A percentile compares a stretch with the other conserved stretches of the same genome.
These are phyloP conservation scores for Fraxinus latifolia DNA, from an alignment of 305 asterid genomes.

Conservation along the genomic window DNA sequence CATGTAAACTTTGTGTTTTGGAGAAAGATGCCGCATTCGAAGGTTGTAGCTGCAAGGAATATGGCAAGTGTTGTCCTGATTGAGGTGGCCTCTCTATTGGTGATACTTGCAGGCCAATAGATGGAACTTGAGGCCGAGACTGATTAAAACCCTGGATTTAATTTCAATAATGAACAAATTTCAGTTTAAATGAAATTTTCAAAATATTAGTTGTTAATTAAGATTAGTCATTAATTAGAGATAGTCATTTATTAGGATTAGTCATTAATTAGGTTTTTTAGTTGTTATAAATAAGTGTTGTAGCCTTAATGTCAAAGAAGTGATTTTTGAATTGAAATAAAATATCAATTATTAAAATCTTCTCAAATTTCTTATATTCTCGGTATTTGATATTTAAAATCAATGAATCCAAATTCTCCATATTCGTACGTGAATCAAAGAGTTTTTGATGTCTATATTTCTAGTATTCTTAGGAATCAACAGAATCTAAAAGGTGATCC, in stretches of 20 bases:
- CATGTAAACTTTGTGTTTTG: constrained; percentile 46
- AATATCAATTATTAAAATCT: neutral
- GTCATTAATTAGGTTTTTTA: neutral
- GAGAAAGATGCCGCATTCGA: constrained; percentile 40
- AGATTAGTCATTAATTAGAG: neutral
- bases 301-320: neutral
- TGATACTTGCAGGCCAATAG: constrained; percentile 42
- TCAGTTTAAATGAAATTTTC: neutral
- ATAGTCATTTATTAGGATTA: neutral
- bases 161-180: constrained; percentile 3
- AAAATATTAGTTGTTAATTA: neutral
- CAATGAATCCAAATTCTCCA: neutral
- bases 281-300: neutral
- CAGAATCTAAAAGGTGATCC: neutral
- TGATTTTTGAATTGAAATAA: neutral
- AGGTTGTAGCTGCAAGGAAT: constrained; percentile 47
- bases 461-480: neutral
- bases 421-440: neutral
- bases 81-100: constrained; percentile 59
- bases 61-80: constrained; percentile 51
- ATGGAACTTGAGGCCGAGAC: constrained; percentile 37
- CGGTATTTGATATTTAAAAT: too few relatives aligned
- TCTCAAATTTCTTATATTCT: neutral
- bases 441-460: neutral
- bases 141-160: constrained; percentile 40